These are phyloP conservation scores for Diplocarpon rosae DNA, from an alignment of 2,329 filamentous ascomycete genomes.

Conservation along the genomic window DNA sequence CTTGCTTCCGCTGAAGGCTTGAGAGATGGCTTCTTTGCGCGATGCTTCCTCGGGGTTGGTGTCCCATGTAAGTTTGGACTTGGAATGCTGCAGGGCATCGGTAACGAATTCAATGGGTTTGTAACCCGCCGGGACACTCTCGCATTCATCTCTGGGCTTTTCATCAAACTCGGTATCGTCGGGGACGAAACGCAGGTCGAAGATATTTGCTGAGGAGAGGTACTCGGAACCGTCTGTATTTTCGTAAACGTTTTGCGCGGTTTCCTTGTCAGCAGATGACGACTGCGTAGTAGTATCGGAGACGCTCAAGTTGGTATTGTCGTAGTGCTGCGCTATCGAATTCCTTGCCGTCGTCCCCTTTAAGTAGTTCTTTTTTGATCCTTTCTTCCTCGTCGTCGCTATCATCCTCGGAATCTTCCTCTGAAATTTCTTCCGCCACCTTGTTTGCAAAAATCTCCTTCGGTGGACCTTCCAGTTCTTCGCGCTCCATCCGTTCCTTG, in stretches of 20 bases:
- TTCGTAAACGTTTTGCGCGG: conserved; percentile 80
- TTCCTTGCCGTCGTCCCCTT: conserved; percentile 74
- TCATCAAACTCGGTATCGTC: conserved; percentile 84
- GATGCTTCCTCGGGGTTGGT: conserved; percentile 64
- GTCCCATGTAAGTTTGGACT: conserved; percentile 96
- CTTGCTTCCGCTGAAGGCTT: conserved; percentile 70
- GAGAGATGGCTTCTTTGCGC: conserved; percentile 77
- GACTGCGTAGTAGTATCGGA: conserved; percentile 93
- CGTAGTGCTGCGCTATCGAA: conserved; percentile 82
- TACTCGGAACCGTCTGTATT: conserved; percentile 91
- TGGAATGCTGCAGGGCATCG: conserved; percentile 88
- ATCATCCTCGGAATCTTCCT: conserved; percentile 35
- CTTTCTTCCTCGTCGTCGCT: conserved; percentile 54
- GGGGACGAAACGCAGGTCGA: conserved; percentile 88
- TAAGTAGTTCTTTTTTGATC: conserved; percentile 67
- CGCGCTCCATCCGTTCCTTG: conserved; percentile 79
- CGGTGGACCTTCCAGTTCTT: conserved; percentile 87
- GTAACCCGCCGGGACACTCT: conserved; percentile 65
- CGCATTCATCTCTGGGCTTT: conserved; percentile 71
- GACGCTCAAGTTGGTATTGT: conserved; percentile 82
- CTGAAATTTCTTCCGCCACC: conserved; percentile 35
- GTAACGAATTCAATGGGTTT: conserved; percentile 91
- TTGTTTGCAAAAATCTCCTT: conserved; percentile 62
- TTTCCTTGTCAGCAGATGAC: conserved; percentile 66
- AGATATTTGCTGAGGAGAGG: conserved; percentile 89